Evolutionary conservation across 495 filamentous ascomycete species (phyloP), one percentile per base, ranked within the genome.

Genomic region (Astrothelium macrocarpum): DNA sequence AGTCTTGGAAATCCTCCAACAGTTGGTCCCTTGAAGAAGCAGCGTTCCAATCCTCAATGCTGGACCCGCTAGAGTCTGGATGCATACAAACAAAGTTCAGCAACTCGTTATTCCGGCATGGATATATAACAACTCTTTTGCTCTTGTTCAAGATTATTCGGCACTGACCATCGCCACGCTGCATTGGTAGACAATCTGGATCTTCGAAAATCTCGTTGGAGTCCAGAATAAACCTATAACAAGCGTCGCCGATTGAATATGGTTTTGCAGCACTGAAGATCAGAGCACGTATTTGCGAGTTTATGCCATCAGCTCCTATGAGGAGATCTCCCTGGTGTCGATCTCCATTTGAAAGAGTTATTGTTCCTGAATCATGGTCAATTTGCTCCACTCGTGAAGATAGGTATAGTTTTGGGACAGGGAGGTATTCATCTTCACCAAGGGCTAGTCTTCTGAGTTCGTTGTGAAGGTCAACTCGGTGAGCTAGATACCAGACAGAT

Each of bases 341-440:
- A 12, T 63, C 60, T 39, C 65, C 67, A 62, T 43, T 60, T n/a
- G 61, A 65, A 3, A 67, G 49, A 1, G 49, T 62, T 16, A 69
- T 32, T 2, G 39, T 31, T 4, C 65, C 61, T 45, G 42, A 18
- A 2, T 67, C 65, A 29, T 20, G 29, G 32, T 65, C 64, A 26
- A 59, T 53, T 20, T 23, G 34, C 7, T 29, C 43, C 26, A 65
- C 53, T 28, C 46, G 59, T 16, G 59, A 62, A 14, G 59, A 12
- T 12, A 49, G 45, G 23, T 16, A 18, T 16, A 49, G n/a, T 16
- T 12, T 20, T n/a, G n/a, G n/a, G 5, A 49, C 45, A 5, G 45
- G 45, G 18, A 18, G 5, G n/a, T 49, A 12, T 20, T 49, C 5
- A n/a, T n/a, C 45, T 49, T 49, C 45, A 5, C 45, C 14, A n/a